Percentiles rank a stretch among this genome's conserved stretches.
Evolutionary conservation across 176 grass and related monocot genomes (phyloP).

Genomic region (Lolium perenne): DNA sequence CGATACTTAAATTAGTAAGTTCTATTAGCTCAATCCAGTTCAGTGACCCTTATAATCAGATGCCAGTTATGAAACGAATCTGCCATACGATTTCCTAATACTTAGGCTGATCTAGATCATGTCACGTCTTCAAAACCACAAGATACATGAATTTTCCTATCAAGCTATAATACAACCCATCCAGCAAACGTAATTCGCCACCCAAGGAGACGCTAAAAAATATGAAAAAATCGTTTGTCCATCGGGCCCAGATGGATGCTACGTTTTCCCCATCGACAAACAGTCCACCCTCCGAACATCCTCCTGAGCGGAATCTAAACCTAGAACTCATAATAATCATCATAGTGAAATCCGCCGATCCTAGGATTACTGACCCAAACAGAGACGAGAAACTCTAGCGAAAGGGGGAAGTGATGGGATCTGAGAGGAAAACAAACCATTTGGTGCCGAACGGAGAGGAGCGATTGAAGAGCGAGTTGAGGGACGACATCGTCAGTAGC

Average conservation of each 20-base stretch:
- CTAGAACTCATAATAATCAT: constrained; percentile 34
- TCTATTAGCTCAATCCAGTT: constrained; percentile 10
- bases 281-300: neutral
- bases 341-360: constrained; percentile 33
- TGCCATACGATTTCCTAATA: neutral
- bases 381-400: neutral
- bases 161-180: neutral
- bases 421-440: constrained; percentile 44
- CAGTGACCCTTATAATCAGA: neutral
- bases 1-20: neutral
- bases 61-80: neutral
- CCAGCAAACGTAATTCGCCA: neutral
- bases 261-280: neutral
- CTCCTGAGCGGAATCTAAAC: constrained; percentile 9
- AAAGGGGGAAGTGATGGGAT: neutral
- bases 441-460: constrained; percentile 66
- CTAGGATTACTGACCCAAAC: neutral
- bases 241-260: constrained; percentile 8
- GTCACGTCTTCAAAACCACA: neutral
- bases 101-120: neutral
- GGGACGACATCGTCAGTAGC: constrained; percentile 42
- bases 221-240: neutral
- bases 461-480: constrained; percentile 67
- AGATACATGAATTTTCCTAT: neutral
- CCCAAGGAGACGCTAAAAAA: neutral